Conservation (phyloP, 108 stramenopile genomes). For the Pseudonitzschia delicatissima region DNA sequence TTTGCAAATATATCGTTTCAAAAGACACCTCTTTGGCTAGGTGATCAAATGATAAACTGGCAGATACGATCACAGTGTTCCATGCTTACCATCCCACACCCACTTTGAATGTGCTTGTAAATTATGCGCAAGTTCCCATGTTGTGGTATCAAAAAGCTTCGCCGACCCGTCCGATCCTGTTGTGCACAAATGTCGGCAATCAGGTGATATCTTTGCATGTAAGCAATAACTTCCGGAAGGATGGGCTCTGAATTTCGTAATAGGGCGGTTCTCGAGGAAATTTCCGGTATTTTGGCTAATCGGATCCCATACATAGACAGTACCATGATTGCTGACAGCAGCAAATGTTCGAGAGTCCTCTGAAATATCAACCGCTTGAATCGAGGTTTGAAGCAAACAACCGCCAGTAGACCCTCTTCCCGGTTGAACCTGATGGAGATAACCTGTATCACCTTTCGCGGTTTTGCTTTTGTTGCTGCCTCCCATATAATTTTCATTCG, state of each 20-base stretch:
- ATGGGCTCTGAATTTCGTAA: constrained; percentile 79
- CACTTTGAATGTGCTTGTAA: constrained; percentile 82
- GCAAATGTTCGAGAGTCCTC: constrained; percentile 74
- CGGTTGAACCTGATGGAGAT: constrained; percentile 73
- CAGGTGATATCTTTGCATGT: constrained; percentile 80
- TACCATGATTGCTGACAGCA: constrained; percentile 84
- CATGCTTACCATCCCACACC: constrained; percentile 86
- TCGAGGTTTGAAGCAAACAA: constrained; percentile 55
- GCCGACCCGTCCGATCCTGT: constrained; percentile 91
- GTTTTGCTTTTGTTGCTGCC: constrained; percentile 1
- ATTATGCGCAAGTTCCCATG: constrained; percentile 76
- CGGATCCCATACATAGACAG: constrained; percentile 87
- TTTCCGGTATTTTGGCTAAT: constrained; percentile 18
- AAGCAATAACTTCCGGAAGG: constrained; percentile 71
- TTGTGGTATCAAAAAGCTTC: constrained; percentile 82
- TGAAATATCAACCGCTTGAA: constrained; percentile 85
- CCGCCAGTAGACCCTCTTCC: constrained; percentile 39
- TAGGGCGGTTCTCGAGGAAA: constrained; percentile 27
- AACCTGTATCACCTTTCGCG: constrained; percentile 23
- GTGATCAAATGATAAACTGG: no score
- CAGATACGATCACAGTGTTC: no score
- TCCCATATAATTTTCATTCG: constrained; percentile 6
- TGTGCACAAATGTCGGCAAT: constrained; percentile 86
- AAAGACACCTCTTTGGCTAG: no score
- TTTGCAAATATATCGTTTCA: no score